Conservation (phyloP, 768 basidiomycete genomes). For the Trametes sanguinea region DNA sequence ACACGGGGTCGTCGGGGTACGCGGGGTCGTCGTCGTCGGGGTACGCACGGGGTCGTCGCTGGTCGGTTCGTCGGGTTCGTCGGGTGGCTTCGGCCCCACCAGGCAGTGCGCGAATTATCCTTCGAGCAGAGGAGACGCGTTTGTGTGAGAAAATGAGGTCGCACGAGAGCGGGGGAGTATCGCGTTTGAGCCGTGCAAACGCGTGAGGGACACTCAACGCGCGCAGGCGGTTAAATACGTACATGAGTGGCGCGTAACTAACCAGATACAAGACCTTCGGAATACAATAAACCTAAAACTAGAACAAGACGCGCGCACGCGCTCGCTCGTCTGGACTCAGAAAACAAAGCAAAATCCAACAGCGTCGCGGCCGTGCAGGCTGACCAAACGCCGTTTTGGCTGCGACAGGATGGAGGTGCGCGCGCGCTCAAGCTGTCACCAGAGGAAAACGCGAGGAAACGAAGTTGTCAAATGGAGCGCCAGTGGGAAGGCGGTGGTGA, state of each 20-base stretch:
- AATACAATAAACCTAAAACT: background rate
- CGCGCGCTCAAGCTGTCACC: too few relatives aligned
- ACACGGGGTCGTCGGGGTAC: background rate
- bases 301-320: background rate
- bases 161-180: background rate
- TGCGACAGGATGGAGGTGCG: too few relatives aligned
- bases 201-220: background rate
- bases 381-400: too few relatives aligned
- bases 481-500: too few relatives aligned
- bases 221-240: background rate
- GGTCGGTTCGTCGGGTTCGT: background rate
- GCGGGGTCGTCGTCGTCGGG: background rate
- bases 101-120: constrained; percentile 7
- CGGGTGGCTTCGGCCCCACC: background rate
- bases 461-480: too few relatives aligned
- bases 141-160: background rate
- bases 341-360: background rate
- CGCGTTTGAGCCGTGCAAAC: background rate
- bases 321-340: background rate
- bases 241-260: too few relatives aligned
- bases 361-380: too few relatives aligned
- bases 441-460: too few relatives aligned
- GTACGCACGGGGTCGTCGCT: background rate
- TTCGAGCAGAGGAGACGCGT: constrained; percentile 12
- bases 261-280: too few relatives aligned